A percentile compares a stretch with the other conserved stretches of the same genome.
Conservation (phyloP, 371 early-diverging fungal species). For the Mucor sp. region DNA sequence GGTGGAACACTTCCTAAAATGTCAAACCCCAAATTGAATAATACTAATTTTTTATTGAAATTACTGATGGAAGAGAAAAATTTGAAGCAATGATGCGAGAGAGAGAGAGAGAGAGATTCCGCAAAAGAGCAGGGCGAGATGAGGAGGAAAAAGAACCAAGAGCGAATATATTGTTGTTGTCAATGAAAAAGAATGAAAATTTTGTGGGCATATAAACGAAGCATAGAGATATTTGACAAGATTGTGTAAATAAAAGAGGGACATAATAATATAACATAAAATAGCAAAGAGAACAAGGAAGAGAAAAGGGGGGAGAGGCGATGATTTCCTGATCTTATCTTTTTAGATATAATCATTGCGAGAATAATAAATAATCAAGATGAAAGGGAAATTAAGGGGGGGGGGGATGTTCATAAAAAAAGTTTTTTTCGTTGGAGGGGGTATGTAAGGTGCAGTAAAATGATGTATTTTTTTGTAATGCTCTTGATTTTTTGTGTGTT, state of each 20-base stretch:
- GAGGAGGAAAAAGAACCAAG: background rate
- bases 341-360: background rate
- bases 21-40: background rate
- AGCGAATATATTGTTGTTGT: background rate
- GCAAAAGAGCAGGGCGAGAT: background rate
- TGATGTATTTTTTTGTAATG: background rate
- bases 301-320: background rate
- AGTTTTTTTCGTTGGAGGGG: background rate
- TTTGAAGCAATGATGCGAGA: background rate
- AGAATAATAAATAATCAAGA: background rate
- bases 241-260: background rate
- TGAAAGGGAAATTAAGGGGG: background rate
- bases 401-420: background rate
- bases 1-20: background rate
- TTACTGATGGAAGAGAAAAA: background rate
- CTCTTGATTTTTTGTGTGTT: background rate
- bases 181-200: background rate
- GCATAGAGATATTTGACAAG: background rate
- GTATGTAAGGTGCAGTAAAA: background rate
- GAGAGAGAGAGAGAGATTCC: background rate
- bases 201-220: background rate
- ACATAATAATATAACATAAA: background rate
- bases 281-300: background rate
- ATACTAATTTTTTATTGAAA: background rate
- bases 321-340: background rate